Evolutionary conservation across 331 rosid genomes (phyloP).

Genomic region (Telfairia occidentalis): DNA sequence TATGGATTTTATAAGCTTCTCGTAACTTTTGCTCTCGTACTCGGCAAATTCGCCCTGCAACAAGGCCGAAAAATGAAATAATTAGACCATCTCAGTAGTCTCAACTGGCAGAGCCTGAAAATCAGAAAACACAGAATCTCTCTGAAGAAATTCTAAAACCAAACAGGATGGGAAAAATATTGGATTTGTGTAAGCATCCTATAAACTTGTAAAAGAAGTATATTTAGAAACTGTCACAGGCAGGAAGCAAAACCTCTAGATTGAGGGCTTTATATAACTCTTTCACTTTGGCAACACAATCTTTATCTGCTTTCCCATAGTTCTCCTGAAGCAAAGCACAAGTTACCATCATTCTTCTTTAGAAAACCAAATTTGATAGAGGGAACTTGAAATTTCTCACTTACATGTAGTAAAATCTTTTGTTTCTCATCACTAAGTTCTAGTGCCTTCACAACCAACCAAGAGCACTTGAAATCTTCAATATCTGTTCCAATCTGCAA

Average conservation of each 20-base stretch:
- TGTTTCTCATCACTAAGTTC: constrained; percentile 30
- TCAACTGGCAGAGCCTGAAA: neutral
- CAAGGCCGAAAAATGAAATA: neutral
- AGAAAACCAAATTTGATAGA: neutral
- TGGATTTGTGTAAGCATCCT: neutral
- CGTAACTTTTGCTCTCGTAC: constrained; percentile 31
- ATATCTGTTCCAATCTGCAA: constrained; percentile 40
- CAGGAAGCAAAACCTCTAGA: constrained; percentile 24
- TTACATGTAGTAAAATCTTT: constrained; percentile 28
- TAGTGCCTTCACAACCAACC: constrained; percentile 44
- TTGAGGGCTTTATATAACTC: constrained; percentile 29
- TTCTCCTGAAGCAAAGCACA: constrained; percentile 18
- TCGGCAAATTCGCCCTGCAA: constrained; percentile 28
- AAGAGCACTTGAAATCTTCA: constrained; percentile 48
- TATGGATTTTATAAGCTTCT: constrained; percentile 22
- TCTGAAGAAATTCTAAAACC: neutral
- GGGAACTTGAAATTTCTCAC: neutral
- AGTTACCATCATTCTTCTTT: neutral
- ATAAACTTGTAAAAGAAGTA: neutral
- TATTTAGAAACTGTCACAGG: neutral
- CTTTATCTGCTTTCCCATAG: constrained; percentile 29
- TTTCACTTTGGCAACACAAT: constrained; percentile 30
- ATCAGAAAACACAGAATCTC: neutral
- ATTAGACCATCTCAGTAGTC: neutral
- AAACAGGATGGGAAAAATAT: neutral